Base-by-base conservation (phyloP, 2,329 filamentous ascomycete species). In the Conoideocrella luteorostrata region DNA sequence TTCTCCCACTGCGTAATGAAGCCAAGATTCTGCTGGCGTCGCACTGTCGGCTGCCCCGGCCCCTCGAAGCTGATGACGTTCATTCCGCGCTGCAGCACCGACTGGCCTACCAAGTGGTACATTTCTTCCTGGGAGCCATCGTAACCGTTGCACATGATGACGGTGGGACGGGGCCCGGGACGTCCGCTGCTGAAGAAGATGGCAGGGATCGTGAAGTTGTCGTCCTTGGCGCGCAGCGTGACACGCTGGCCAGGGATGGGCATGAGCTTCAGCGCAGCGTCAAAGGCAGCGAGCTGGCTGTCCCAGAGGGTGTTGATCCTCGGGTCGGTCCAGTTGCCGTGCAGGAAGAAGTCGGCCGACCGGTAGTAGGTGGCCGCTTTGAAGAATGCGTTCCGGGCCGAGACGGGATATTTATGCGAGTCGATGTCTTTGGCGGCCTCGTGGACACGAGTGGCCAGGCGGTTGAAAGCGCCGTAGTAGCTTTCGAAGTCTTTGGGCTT, bases 51-150 rank as follows among this genome's bases (percentile, higher is more conserved):
- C n/a, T 72, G 69, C 0, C 69, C 69, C 0, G 68, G 69, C 0
- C 70, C 70, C 41, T 73, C 69, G 43, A 66, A 72, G 1, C 63
- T 65, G 6, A 71, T 58, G 37, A 61, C 58, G 39, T 72, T 69
- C 47, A 56, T 68, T 12, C 68, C 69, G 1, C 69, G 61, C 17
- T 60, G 58, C 2, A 70, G 46, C 1, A 60, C 62, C 0, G 62
- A 48, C 11, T 54, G 51, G 9, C 60, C 67, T 18, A 62, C 52
- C 3, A 52, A 37, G 42, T 72, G 68, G 43, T 65, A 65, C 15
- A 64, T 56, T 11, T 72, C 69, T 42, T 72, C 70, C 49, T 70
- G 67, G 1, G 62, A 49, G 4, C 58, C 66, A 44, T 74, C 71
- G 38, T 63, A 70, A 3, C 70, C 68, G 28, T 60, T 67, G 10